Evolutionary conservation across 1,284 basidiomycete species (phyloP).

Genomic region (Golubevia sp.): DNA sequence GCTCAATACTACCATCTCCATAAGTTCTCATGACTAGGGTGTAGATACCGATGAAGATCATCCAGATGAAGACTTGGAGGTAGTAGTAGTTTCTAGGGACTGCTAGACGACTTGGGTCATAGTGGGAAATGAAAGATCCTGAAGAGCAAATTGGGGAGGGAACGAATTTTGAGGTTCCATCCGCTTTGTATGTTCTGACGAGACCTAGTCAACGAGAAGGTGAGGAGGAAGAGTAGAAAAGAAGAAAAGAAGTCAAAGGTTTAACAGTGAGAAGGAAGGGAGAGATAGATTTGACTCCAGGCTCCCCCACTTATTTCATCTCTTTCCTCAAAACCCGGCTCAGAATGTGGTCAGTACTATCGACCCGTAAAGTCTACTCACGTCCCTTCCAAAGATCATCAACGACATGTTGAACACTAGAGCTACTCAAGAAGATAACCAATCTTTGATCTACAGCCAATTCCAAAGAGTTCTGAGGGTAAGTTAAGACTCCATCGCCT

Average conservation of each 20-base stretch:
- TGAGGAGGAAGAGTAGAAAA: no score
- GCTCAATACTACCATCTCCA: conserved; percentile 19
- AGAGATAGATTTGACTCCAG: no score
- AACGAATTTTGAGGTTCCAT: not conserved
- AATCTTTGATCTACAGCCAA: conserved; percentile 42
- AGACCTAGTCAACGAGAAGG: no score
- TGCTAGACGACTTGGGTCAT: conserved; percentile 30
- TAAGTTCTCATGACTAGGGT: conserved; percentile 32
- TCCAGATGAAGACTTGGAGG: conserved; percentile 35
- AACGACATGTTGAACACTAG: conserved; percentile 26
- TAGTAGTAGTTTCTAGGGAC: conserved; percentile 42
- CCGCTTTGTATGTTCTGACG: not conserved
- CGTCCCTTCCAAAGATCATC: conserved; percentile 41
- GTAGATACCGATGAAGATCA: conserved; percentile 40
- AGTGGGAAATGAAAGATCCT: conserved; percentile 24
- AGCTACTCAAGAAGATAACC: conserved; percentile 25
- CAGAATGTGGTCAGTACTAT: no score
- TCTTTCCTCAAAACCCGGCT: no score
- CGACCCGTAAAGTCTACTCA: no score
- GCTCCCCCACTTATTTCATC: no score
- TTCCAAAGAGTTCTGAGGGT: conserved; percentile 20
- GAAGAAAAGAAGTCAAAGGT: no score
- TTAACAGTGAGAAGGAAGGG: no score
- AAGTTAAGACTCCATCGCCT: no score
- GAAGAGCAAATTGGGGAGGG: not conserved